Evolutionary conservation across 75 land plant species (phyloP), one percentile per base, ranked within the genome.

Genomic region (Azolla pinnata): DNA sequence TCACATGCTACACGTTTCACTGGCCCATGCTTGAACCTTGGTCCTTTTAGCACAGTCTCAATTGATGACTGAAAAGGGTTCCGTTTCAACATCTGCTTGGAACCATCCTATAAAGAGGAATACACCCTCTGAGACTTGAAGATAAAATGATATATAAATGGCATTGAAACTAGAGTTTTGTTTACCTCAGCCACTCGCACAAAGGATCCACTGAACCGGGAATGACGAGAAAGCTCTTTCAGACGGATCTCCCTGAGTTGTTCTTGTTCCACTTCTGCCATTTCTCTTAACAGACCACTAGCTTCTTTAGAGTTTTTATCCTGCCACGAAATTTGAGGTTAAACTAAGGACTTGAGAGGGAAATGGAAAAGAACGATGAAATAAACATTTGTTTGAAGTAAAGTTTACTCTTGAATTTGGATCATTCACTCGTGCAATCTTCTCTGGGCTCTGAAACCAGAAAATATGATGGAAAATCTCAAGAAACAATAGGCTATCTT

Each of bases 171-270:
- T n/a, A n/a, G n/a, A n/a, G n/a, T 5, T 60, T 14, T 9, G 17
- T 58, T 31, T 79, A 90, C 98, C 84, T 79, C 42, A 40, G 64
- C 74, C 35, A 77, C 53, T 28, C 83, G 75, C 9, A 85, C 76
- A 76, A 89, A 89, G 46, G 81, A 77, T 57, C 96, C 99, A 69
- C 70, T 59, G 44, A 89, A 93, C 26, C 68, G 80, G 47, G 96
- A 79, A 64, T 79, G 76, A 2, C 83, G 80, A 42, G 63, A 48
- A 35, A 75, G 31, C 28, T 67, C 65, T 35, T 62, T 66, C 19
- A 65, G 44, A 35, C 79, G 73, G 12, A 65, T 53, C 29, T 67
- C 58, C 31, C 61, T 79, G 64, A 72, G 73, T 63, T 74, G 81
- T 50, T 77, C 77, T 60, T 73, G 61, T 64, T 90, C 96, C 63